Evolutionary conservation across 164 flowering plant genomes (phyloP).

Genomic region (Magnolia changhungtana): DNA sequence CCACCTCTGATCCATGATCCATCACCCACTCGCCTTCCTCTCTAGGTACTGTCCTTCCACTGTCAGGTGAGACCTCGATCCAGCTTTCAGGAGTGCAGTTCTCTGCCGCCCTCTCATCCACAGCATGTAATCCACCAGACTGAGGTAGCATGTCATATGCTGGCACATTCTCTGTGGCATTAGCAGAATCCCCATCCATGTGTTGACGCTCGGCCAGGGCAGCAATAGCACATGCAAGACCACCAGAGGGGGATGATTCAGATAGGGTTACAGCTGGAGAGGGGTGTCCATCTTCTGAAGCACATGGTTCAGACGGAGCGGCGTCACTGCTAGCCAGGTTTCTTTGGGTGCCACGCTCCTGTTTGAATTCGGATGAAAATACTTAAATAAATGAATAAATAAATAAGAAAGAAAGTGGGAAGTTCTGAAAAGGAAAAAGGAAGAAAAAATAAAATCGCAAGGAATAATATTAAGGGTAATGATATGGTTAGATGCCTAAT

Average conservation of each 20-base stretch:
- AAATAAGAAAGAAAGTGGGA: not conserved
- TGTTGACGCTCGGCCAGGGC: conserved; percentile 89
- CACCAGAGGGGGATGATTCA: conserved; percentile 78
- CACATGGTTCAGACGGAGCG: conserved; percentile 31
- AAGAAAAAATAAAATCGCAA: not conserved
- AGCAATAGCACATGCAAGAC: conserved; percentile 92
- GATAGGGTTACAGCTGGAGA: conserved; percentile 30
- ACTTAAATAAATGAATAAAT: not conserved
- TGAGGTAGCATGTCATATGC: conserved; percentile 28
- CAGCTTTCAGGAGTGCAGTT: conserved; percentile 33
- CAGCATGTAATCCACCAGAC: conserved; percentile 24
- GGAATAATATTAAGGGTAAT: not conserved
- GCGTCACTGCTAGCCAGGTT: conserved; percentile 22
- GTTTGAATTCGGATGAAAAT: conserved; percentile 5
- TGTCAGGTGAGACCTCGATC: conserved; percentile 27
- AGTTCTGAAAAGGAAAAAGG: not conserved
- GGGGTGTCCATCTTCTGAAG: conserved; percentile 23
- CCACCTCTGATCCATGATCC: conserved; percentile 50
- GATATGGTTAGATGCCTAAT: not conserved
- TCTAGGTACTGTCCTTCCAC: conserved; percentile 25
- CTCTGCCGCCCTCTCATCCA: conserved; percentile 24
- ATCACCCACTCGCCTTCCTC: conserved; percentile 44
- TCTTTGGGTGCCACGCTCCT: conserved; percentile 55
- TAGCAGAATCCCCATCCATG: conserved; percentile 33
- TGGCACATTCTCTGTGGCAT: conserved; percentile 21